Conservation (phyloP, 495 filamentous ascomycete species). For the Xylaria scruposa region DNA sequence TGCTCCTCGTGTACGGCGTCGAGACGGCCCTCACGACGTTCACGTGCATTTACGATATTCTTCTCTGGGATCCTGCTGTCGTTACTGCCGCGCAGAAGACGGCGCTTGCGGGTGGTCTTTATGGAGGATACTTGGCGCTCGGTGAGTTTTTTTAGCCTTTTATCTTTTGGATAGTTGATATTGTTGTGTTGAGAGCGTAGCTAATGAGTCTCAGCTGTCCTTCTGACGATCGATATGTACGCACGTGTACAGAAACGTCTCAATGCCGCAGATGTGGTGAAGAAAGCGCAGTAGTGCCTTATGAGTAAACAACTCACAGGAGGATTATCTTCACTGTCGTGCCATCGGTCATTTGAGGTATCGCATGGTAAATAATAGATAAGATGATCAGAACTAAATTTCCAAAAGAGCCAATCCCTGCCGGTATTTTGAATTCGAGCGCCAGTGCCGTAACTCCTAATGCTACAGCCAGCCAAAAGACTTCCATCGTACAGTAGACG, state of each 20-base stretch:
- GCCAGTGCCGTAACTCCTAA: constrained; percentile 14
- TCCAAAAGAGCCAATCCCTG: constrained; percentile 17
- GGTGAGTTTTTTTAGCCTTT: constrained; percentile 60
- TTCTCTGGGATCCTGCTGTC: constrained; percentile 58
- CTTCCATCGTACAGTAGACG: constrained; percentile 9
- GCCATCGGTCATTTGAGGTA: not conserved
- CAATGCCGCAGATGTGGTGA: constrained; percentile 42
- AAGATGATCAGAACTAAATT: not conserved
- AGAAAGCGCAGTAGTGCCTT: constrained; percentile 43
- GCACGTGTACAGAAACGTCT: constrained; percentile 45
- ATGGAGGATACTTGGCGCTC: constrained; percentile 74
- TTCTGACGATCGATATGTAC: constrained; percentile 52
- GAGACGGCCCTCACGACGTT: constrained; percentile 76
- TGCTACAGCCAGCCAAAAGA: constrained; percentile 21
- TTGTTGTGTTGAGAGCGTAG: not conserved
- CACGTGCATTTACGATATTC: constrained; percentile 64
- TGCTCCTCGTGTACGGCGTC: constrained; percentile 71
- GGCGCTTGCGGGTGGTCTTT: constrained; percentile 58
- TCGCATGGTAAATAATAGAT: not conserved
- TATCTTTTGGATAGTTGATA: not conserved
- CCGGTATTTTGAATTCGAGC: constrained; percentile 24
- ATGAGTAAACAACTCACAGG: not conserved
- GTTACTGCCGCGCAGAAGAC: constrained; percentile 59
- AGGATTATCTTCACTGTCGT: not conserved
- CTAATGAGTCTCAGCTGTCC: constrained; percentile 39